Evolutionary conservation across 106 monocot species (phyloP).

Genomic region (Hemerocallis citrina): DNA sequence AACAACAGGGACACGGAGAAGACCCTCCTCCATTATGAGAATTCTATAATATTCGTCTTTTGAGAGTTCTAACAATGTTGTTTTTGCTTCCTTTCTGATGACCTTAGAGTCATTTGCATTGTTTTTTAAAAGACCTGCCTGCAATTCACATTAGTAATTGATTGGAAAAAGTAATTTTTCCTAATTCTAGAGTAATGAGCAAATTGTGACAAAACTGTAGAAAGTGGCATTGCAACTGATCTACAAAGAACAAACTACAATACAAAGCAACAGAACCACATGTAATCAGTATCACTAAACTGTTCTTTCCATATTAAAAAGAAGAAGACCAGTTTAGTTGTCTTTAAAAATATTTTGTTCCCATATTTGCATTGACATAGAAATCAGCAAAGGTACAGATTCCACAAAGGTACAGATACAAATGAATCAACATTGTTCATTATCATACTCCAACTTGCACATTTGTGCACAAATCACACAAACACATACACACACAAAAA

Average conservation of each 20-base stretch:
- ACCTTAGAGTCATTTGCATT: constrained; percentile 37
- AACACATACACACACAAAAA: neutral
- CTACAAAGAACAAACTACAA: neutral
- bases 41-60: constrained; percentile 66
- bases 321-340: too few species aligned
- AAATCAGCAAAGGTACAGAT: too few species aligned
- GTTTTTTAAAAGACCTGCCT: constrained; percentile 55
- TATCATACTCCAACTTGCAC: neutral
- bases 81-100: constrained; percentile 68
- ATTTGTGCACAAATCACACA: neutral
- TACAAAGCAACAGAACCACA: too few species aligned
- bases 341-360: too few species aligned
- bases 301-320: too few species aligned
- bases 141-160: constrained; percentile 11
- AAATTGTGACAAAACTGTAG: neutral
- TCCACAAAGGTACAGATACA: neutral
- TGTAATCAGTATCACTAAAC: too few species aligned
- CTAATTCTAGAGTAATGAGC: neutral
- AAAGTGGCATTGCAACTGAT: too few species aligned
- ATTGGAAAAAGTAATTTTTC: neutral
- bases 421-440: neutral
- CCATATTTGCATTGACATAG: too few species aligned
- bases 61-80: constrained; percentile 54
- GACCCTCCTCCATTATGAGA: constrained; percentile 69
- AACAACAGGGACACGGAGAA: constrained; percentile 63